These are phyloP conservation scores for Debaryomyces fabryi DNA, from an alignment of 1,139 yeast genomes.

Conservation along the genomic window DNA sequence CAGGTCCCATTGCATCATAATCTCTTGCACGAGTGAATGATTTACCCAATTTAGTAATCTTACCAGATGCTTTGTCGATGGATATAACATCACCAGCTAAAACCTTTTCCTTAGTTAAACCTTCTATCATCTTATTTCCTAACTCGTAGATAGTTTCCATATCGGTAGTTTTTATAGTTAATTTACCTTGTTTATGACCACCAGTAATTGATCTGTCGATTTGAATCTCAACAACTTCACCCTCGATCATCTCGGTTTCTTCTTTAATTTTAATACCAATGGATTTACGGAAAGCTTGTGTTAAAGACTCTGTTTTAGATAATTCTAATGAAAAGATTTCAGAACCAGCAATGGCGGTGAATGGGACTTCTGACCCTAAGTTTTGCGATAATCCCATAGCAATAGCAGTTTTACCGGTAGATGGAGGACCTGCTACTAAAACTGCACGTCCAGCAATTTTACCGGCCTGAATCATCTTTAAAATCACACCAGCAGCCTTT, in stretches of 20 bases:
- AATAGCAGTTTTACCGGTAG: conserved; percentile 98
- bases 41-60: conserved; percentile 90
- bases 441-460: conserved; percentile 97
- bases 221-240: conserved; percentile 98
- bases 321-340: conserved; percentile 91
- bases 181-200: conserved; percentile 97
- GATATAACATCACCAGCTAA: conserved; percentile 97
- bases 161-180: conserved; percentile 96
- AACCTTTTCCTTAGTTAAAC: conserved; percentile 90
- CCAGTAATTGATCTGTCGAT: conserved; percentile 96
- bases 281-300: conserved; percentile 93
- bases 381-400: conserved; percentile 96
- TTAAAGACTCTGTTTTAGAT: conserved; percentile 92
- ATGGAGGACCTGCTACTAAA: conserved; percentile 95
- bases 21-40: conserved; percentile 96
- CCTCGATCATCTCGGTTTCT: conserved; percentile 96
- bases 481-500: conserved; percentile 91
- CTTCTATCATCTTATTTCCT: conserved; percentile 97
- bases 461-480: conserved; percentile 92
- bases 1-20: conserved; percentile 99
- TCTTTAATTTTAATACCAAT: conserved; percentile 96
- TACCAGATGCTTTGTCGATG: conserved; percentile 94
- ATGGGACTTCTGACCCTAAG: conserved; percentile 90
- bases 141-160: conserved; percentile 98
- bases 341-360: conserved; percentile 92